Conservation (phyloP, 2,329 filamentous ascomycete genomes). For the Alternaria rosae region DNA sequence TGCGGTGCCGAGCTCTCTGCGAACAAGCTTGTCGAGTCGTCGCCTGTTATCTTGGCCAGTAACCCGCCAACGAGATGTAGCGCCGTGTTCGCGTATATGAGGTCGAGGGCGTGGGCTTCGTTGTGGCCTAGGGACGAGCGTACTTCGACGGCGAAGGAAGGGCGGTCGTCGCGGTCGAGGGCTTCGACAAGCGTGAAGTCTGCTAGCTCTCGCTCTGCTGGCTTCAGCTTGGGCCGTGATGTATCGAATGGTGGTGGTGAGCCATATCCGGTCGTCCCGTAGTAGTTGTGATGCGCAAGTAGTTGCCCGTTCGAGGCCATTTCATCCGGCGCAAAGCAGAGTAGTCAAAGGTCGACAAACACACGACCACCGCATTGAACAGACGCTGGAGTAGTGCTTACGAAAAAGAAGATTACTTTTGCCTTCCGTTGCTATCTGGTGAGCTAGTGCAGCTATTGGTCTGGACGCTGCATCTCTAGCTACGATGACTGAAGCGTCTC, state of each 20-base stretch:
- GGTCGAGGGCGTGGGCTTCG: slow-evolving; percentile 16
- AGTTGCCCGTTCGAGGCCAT: slow-evolving; percentile 9
- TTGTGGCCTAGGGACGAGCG: slow-evolving; percentile 11
- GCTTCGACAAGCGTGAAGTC: slow-evolving; percentile 27
- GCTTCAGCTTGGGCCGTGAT: slow-evolving; percentile 11
- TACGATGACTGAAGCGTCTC: slow-evolving; percentile 4
- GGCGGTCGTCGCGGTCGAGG: slow-evolving; percentile 34
- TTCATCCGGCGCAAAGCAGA: background rate
- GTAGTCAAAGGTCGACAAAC: background rate
- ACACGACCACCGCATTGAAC: background rate
- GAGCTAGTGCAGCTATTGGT: background rate
- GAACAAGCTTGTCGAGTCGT: slow-evolving; percentile 22
- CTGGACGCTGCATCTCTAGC: background rate
- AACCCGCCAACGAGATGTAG: slow-evolving; percentile 25
- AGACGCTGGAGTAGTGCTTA: background rate
- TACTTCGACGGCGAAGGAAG: slow-evolving; percentile 33
- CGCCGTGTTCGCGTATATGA: slow-evolving; percentile 38
- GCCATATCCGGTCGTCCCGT: background rate
- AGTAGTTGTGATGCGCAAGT: slow-evolving; percentile 1
- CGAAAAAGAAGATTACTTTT: background rate
- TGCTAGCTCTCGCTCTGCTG: slow-evolving; percentile 10
- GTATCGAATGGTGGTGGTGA: slow-evolving; percentile 3
- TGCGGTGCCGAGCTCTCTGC: slow-evolving; percentile 23
- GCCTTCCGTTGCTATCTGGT: background rate
- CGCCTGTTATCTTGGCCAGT: slow-evolving; percentile 26